Percentiles rank a stretch among this genome's conserved stretches.
Evolutionary conservation across 2,329 filamentous ascomycete species (phyloP).

Genomic region (Microcyclospora tardicrescens): DNA sequence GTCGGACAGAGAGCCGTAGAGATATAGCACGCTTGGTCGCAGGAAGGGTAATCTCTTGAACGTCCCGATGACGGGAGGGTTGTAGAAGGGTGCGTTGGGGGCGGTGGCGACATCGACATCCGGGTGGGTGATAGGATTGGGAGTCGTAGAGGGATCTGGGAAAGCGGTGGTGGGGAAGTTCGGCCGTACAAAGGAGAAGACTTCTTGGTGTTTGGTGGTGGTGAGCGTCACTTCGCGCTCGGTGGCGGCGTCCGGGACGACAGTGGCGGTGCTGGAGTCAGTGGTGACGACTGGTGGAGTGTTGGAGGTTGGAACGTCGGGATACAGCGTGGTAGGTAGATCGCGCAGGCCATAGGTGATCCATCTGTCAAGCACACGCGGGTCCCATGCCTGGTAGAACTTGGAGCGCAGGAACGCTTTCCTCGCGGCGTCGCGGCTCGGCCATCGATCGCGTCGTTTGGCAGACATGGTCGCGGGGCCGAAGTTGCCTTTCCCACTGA

Average conservation of each 20-base stretch:
- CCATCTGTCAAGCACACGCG: conserved; percentile 62
- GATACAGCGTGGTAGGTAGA: conserved; percentile 50
- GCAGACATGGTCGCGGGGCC: conserved; percentile 42
- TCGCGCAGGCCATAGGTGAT: conserved; percentile 57
- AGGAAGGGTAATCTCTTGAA: conserved; percentile 46
- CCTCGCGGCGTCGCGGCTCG: conserved; percentile 52
- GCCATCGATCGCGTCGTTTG: conserved; percentile 67
- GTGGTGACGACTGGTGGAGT: conserved; percentile 15
- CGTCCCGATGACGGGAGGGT: conserved; percentile 47
- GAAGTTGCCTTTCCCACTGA: conserved; percentile 28
- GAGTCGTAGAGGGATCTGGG: conserved; percentile 17
- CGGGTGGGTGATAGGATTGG: conserved; percentile 29
- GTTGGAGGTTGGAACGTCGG: conserved; percentile 20
- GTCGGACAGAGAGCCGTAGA: conserved; percentile 48
- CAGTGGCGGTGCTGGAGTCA: conserved; percentile 13
- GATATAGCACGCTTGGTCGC: conserved; percentile 53
- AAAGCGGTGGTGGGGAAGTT: conserved; percentile 29
- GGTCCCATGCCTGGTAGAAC: conserved; percentile 74
- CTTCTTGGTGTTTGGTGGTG: conserved; percentile 3
- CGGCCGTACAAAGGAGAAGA: neutral
- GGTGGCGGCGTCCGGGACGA: neutral
- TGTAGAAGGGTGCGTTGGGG: conserved; percentile 46
- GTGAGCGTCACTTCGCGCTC: conserved; percentile 1
- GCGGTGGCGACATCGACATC: conserved; percentile 23
- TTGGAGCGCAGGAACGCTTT: conserved; percentile 50